Base-by-base conservation (phyloP, 2,329 filamentous ascomycete species). In the Tolypocladium guangdongense region DNA sequence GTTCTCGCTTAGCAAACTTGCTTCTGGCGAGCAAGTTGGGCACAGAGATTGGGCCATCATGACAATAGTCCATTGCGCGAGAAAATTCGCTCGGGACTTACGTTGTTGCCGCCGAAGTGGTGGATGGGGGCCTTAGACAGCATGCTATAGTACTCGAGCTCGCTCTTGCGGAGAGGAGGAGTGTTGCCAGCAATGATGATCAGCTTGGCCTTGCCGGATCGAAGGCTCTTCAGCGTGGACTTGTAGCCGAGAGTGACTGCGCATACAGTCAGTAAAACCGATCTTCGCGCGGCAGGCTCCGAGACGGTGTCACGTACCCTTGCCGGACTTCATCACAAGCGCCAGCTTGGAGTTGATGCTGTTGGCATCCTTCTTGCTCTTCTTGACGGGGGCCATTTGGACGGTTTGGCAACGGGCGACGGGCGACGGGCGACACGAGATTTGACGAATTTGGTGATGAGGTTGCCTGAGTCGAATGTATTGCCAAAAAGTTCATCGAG, bases 21-120 rank as follows among this genome's bases (percentile, higher is more conserved):
- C 51, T 58, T 58, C 56, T 58, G 49, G 33, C 48, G 51, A 55
- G 50, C 54, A 32, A 54, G 45, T 49, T 52, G 27, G 20, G 7
- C 2, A 33, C 12, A 16, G 20, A 33, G 7, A 33, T 7, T 22
- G 6, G 18, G 6, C 27, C 43, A 8, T 7, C 8, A 10, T 8
- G n/a, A 27, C 12, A 16, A 47, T 32, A 18, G 18, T 3, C 27
- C 10, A 51, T 45, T 48, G n/a, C 16, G 18, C 20, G 14, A 8
- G n/a, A 16, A 33, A 11, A 30, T 14, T 18, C 20, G 20, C 14
- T 45, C 22, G 22, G 8, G 18, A 90, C 92, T 87, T 86, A 97
- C 92, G 84, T 97, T 97, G 86, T 95, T 96, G 69, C 93, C 93
- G 65, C 82, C 82, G 80, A 96, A 97, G 83, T 99, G 93, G 83